Percentiles rank a stretch among this genome's conserved stretches.
Conservation (phyloP, 176 grass and related monocot genomes). For the Metroxylon sagu region DNA sequence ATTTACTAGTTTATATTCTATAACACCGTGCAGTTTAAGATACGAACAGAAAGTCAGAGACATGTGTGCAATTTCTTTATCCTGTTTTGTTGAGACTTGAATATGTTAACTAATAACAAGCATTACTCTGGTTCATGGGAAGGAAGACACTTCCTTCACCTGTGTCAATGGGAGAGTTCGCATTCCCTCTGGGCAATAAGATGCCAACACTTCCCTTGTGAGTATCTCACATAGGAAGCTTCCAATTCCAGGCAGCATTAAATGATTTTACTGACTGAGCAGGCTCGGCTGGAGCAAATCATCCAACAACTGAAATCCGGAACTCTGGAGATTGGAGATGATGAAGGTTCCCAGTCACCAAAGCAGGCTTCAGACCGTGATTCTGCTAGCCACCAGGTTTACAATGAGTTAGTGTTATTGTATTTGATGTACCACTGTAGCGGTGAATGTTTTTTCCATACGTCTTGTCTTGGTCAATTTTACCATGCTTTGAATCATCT, state of each 20-base stretch:
- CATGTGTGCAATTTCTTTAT: too few species aligned
- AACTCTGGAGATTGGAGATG: conserved; percentile 33
- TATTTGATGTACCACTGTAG: too few species aligned
- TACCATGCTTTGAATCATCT: too few species aligned
- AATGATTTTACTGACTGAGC: conserved; percentile 72
- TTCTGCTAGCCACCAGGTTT: conserved; percentile 27
- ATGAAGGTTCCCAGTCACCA: conserved; percentile 33
- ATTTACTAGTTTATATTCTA: too few species aligned
- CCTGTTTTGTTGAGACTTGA: too few species aligned
- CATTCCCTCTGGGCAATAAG: conserved; percentile 5
- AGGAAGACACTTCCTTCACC: neutral
- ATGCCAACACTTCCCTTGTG: conserved; percentile 32
- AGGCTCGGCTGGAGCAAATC: conserved; percentile 92
- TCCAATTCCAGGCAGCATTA: conserved; percentile 65
- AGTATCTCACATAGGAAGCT: conserved; percentile 56
- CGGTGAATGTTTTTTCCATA: too few species aligned
- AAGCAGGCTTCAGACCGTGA: conserved; percentile 27
- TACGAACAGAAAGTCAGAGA: too few species aligned
- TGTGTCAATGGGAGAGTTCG: conserved; percentile 9
- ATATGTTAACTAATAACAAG: too few species aligned
- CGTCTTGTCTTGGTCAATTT: too few species aligned
- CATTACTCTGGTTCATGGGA: neutral
- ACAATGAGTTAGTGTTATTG: conserved; percentile 46
- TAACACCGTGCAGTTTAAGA: too few species aligned
- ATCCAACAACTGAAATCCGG: conserved; percentile 51